Conservation (phyloP, 1,139 yeast genomes). For the Wickerhamomyces sp. region DNA sequence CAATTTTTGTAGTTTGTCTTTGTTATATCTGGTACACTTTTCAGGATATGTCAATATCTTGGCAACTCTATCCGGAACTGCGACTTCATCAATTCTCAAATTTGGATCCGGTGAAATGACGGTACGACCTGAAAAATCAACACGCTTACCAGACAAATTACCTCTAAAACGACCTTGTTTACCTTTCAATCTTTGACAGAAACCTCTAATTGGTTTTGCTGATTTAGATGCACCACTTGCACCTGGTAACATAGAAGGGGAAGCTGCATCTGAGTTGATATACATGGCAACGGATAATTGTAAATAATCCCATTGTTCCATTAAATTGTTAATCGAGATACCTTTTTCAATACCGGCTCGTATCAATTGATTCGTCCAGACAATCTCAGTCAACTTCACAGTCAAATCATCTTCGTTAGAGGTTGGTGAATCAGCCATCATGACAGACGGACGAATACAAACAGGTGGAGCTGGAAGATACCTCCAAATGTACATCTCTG, state of each 20-base stretch:
- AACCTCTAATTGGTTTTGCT: conserved; percentile 87
- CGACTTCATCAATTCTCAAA: conserved; percentile 90
- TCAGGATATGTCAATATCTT: conserved; percentile 95
- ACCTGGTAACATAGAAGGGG: conserved; percentile 68
- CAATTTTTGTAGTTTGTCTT: conserved; percentile 65
- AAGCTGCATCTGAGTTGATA: conserved; percentile 93
- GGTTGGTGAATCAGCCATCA: conserved; percentile 83
- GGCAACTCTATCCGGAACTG: conserved; percentile 96
- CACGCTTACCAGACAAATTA: conserved; percentile 95
- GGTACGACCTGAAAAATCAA: conserved; percentile 96
- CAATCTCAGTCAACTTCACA: conserved; percentile 92
- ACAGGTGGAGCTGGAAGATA: conserved; percentile 98
- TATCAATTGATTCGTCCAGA: conserved; percentile 90
- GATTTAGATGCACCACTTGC: conserved; percentile 54
- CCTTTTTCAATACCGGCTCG: conserved; percentile 95
- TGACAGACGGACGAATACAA: conserved; percentile 95
- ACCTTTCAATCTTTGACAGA: conserved; percentile 96
- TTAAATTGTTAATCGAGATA: conserved; percentile 80
- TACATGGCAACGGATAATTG: conserved; percentile 96
- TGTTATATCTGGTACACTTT: conserved; percentile 84
- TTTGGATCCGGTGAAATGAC: conserved; percentile 99
- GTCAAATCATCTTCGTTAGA: conserved; percentile 97
- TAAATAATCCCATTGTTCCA: conserved; percentile 98
- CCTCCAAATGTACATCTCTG: conserved; percentile 96
- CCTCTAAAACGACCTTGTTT: conserved; percentile 99